phyloP scores from a whole-genome alignment of 495 filamentous ascomycete species.

The Hypoxylon crocopeplum region DNA sequence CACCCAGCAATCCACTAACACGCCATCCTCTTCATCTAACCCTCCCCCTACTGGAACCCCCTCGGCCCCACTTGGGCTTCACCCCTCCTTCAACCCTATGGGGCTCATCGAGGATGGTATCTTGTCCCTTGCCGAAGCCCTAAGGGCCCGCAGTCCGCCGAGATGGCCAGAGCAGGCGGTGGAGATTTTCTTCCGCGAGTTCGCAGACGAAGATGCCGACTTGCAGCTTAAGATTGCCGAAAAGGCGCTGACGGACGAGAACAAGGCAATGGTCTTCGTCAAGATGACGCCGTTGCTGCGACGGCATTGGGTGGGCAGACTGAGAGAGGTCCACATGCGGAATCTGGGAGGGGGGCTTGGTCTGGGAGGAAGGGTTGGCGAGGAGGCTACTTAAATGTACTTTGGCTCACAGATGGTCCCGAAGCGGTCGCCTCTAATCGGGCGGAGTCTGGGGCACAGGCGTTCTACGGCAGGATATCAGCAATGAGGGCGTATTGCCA shows the following conservation, averaged over 20 bases:
- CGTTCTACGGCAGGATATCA: conserved; percentile 8
- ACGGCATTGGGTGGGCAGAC: conserved; percentile 54
- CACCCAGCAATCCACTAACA: conserved; percentile 25
- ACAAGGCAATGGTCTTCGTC: conserved; percentile 61
- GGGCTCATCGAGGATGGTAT: conserved; percentile 40
- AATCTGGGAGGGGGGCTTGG: conserved; percentile 39
- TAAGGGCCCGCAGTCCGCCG: conserved; percentile 36
- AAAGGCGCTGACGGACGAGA: conserved; percentile 58
- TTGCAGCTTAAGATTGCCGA: conserved; percentile 60
- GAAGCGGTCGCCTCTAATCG: neutral
- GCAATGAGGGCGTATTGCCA: neutral
- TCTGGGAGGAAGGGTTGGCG: conserved; percentile 37
- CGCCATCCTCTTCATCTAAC: conserved; percentile 13
- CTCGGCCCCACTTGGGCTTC: conserved; percentile 6
- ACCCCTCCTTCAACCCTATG: conserved; percentile 10
- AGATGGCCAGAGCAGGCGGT: conserved; percentile 57
- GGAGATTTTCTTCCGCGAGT: conserved; percentile 58
- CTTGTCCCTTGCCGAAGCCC: conserved; percentile 44
- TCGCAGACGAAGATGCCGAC: conserved; percentile 54
- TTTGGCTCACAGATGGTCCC: neutral
- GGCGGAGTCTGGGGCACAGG: conserved; percentile 17
- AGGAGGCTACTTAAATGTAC: conserved; percentile 34
- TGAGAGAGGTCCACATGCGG: conserved; percentile 55
- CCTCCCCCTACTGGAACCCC: conserved; percentile 5
- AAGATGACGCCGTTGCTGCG: conserved; percentile 56